Evolutionary conservation across 2,329 filamentous ascomycete species (phyloP), one percentile per base, ranked within the genome.

Genomic region (Sphaerulina populicola): DNA sequence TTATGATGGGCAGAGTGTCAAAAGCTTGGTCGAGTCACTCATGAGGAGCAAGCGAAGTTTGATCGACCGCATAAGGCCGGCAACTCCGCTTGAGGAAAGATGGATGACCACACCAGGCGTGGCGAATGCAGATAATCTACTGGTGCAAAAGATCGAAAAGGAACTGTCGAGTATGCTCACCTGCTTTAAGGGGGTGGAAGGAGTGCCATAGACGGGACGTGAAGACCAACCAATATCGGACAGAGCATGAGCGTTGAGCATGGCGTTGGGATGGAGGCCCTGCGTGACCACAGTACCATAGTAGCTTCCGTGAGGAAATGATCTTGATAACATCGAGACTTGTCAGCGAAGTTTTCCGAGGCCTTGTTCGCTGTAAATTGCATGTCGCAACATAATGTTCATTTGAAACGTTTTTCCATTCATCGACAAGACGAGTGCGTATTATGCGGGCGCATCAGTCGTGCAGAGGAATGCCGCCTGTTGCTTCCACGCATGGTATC

Each of bases 21-120:
- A 85, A 57, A 90, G 94, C 65, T 88, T 93, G 61, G 80, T 94
- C 4, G 88, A 94, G 59, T 86, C 86, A 77, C 71, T 96, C 33
- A 77, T 80, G 27, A 82, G 82, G 47, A 60, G 57, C 31, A 77
- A 82, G 52, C 80, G 81, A 58, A 72, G 83, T 49, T 72, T 96
- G 50, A 77, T 83, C 47, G 83, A 88, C 57, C 77, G 86, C 27
- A 78, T 95, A 43, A 74, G 90, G 45, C 82, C 89, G 0, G 75
- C 86, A 15, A 86, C 80, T 27, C 78, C 83, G 61, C 79, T 83
- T 55, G 89, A 95, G 69, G 73, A 78, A 39, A 82, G 83, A 57
- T 82, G 78, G 71, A 64, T 67, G 10, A 74, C 69, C 54, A 56
- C 66, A 44, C 71, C 65, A 2, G 81, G 84, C 6, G 31, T 29